phyloP scores from a whole-genome alignment of 1,284 basidiomycete genomes.

The Sporisorium exsertum region DNA sequence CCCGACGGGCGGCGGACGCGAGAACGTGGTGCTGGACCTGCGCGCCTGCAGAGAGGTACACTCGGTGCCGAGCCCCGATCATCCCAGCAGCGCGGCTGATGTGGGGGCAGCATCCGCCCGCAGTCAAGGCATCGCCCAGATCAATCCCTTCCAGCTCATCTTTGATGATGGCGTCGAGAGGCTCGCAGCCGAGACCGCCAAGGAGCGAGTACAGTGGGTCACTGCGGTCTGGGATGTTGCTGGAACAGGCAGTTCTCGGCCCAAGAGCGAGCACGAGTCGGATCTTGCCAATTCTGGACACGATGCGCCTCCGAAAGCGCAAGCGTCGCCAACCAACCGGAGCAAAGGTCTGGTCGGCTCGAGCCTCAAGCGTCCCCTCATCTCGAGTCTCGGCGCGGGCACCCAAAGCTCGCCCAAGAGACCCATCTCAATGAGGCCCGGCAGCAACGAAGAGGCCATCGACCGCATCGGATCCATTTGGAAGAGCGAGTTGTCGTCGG shows the following conservation, averaged over 20 bases:
- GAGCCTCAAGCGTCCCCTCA: conserved; percentile 13
- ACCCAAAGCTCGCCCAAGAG: conserved; percentile 15
- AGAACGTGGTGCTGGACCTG: conserved; percentile 60
- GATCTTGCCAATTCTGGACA: conserved; percentile 25
- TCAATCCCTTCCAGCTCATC: conserved; percentile 63
- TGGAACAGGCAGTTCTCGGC: conserved; percentile 11
- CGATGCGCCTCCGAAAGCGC: conserved; percentile 2
- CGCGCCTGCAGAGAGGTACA: conserved; percentile 60
- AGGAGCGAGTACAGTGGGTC: conserved; percentile 61
- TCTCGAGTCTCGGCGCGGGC: conserved; percentile 15
- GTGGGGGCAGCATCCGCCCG: conserved; percentile 49
- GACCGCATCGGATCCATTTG: conserved; percentile 51
- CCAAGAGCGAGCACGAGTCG: conserved; percentile 22
- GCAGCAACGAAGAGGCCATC: conserved; percentile 44
- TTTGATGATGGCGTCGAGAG: conserved; percentile 66
- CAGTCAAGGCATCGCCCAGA: conserved; percentile 43
- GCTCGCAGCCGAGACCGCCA: conserved; percentile 54
- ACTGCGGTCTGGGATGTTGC: conserved; percentile 40
- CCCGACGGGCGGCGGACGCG: conserved; percentile 55
- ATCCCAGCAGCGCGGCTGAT: conserved; percentile 50
- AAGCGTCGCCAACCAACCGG: conserved; percentile 13
- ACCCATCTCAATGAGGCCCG: conserved; percentile 27
- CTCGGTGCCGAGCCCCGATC: conserved; percentile 58
- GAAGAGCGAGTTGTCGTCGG: conserved; percentile 56
- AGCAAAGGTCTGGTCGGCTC: conserved; percentile 5